Base-by-base conservation (phyloP, 768 basidiomycete genomes). In the Chlorophyllum brunneum region DNA sequence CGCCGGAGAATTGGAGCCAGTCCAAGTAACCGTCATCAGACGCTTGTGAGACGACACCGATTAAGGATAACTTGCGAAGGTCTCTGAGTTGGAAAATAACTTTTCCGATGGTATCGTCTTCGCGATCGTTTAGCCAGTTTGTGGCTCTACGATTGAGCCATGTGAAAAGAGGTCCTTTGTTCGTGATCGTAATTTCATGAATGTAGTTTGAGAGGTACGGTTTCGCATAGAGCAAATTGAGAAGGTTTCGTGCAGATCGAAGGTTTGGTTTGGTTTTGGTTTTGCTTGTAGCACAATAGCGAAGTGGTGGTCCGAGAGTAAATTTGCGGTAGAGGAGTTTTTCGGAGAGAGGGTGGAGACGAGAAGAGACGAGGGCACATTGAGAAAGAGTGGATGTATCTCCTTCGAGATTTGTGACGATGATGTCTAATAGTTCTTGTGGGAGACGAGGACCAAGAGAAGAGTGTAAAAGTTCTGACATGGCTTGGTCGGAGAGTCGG, bases 291-390 rank as follows among this genome's bases (percentile, higher is more conserved):
- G 8, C 4, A 34, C 33, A 24, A 22, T 48, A 47, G 30, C 45
- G 45, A 9, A 47, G 31, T 20, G 45, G 45, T 18, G 45, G 45
- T 5, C 33, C 45, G 18, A 47, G 20, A 3, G 31, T 34, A 13
- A 47, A 47, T 47, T 34, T 47, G 27, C 45, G 33, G 20, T 47
- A 47, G 31, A 47, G 45, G 15, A 46, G 45, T 34, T 47, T 47
- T 47, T 47, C 45, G 33, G 45, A 33, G 13, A 47, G 45, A 2
- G 30, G 45, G 20, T 36, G 20, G 11, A 47, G 23, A 15, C 20
- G 30, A 1, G 45, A 47, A 13, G 45, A 47, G 31, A 29, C 45
- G 20, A 47, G 20, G 4, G 33, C 33, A 24, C 45, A 47, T 11
- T 33, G 45, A 8, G 31, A n/a, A 22, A 47, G 45, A 18, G 45